Base-by-base conservation (phyloP, 495 filamentous ascomycete genomes). In the Talaromyces trachyspermus region DNA sequence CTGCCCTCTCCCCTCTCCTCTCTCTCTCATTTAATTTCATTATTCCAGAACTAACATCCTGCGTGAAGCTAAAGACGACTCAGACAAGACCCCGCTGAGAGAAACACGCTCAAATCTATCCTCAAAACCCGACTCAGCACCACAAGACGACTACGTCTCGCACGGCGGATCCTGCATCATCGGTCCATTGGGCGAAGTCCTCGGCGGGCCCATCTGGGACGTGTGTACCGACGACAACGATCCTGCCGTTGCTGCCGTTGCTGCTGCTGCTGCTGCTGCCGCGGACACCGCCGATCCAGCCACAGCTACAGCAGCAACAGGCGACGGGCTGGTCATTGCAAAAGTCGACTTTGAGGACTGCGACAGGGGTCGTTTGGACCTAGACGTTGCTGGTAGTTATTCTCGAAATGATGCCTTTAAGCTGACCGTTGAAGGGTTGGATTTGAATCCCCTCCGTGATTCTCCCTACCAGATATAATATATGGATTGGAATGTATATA, bases 131-230 rank as follows among this genome's bases (percentile, higher is more conserved):
- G 20, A 15, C 19, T 2, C 20, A 41, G 0, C 46, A 9, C 11
- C 50, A 27, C 47, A 48, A 41, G 64, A 65, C 5, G 65, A 65
- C 3, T 85, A 76, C 47, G 54, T 79, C 38, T 85, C 72, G 40
- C 74, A 83, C 6, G 91, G 90, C 20, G 91, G 91, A 0, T 91
- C 85, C 0, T 84, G 81, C 52, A 90, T 97, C 51, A 69, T 95
- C 37, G 82, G 76, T 5, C 91, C 91, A 0, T 68, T 85, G 24
- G 91, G 91, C 0, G 76, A 89, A 3, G 76, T 89, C 3, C 60
- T 95, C 0, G 79, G 77, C 0, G 89, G 87, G 0, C 91, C 91
- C 1, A 65, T 94, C 42, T 95, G 88, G 88, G 86, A 92, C 46
- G 78, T 83, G 2, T 62, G 54, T 15, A 54, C 58, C 26, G 81